A percentile compares a stretch with the other conserved stretches of the same genome.
Evolutionary conservation across 2,329 filamentous ascomycete genomes (phyloP).

Genomic region (Nemania sp.): DNA sequence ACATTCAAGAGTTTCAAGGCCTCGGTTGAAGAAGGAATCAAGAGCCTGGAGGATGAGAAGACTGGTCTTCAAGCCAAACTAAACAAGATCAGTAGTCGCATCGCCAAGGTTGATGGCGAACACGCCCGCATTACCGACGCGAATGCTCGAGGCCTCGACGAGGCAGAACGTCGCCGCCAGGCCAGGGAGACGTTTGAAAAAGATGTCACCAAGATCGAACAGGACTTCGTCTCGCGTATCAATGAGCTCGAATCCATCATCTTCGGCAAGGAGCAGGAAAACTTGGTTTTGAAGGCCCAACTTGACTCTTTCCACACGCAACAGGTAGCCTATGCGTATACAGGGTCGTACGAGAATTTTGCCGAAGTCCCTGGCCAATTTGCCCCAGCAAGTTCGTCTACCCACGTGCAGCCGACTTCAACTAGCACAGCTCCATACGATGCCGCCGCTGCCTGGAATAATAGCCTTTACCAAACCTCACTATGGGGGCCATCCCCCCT

Average conservation of each 20-base stretch:
- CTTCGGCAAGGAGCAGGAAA: slow-evolving; percentile 47
- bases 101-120: slow-evolving; percentile 74
- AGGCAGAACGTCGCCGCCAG: slow-evolving; percentile 63
- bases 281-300: slow-evolving; percentile 45
- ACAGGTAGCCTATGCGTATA: slow-evolving; percentile 40
- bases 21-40: slow-evolving; percentile 65
- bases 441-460: slow-evolving; percentile 40
- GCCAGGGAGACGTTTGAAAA: slow-evolving; percentile 53
- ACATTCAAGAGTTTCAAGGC: slow-evolving; percentile 63
- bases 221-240: slow-evolving; percentile 48
- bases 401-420: slow-evolving; percentile 28
- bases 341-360: slow-evolving; percentile 39
- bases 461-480: slow-evolving; percentile 40
- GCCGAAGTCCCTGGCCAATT: slow-evolving; percentile 33
- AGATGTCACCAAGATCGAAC: slow-evolving; percentile 52
- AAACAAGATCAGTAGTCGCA: slow-evolving; percentile 73
- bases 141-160: slow-evolving; percentile 66
- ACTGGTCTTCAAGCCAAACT: slow-evolving; percentile 66
- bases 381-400: slow-evolving; percentile 28
- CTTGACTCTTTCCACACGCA: slow-evolving; percentile 47
- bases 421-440: slow-evolving; percentile 34
- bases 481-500: slow-evolving; percentile 44
- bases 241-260: slow-evolving; percentile 44
- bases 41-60: slow-evolving; percentile 67
- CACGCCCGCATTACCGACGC: slow-evolving; percentile 71